Evolutionary conservation across 805 yeast genomes (phyloP).

Genomic region (Nakazawaea holstii): DNA sequence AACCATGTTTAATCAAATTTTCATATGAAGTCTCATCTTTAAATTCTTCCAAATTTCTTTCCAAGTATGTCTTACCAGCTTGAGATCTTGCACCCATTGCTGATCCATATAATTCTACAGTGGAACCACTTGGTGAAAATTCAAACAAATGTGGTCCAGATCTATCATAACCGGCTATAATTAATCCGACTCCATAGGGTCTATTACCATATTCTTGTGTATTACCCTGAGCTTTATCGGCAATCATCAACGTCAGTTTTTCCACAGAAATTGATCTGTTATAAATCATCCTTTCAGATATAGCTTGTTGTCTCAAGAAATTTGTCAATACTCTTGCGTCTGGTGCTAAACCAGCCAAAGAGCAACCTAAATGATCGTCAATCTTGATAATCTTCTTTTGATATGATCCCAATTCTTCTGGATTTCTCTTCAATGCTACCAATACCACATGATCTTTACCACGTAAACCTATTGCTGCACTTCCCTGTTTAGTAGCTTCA

Average conservation of each 20-base stretch:
- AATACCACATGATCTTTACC: slow-evolving; percentile 84
- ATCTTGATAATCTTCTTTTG: slow-evolving; percentile 90
- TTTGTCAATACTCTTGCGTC: slow-evolving; percentile 94
- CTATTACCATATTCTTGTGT: slow-evolving; percentile 95
- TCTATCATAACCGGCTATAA: slow-evolving; percentile 87
- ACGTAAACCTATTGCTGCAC: slow-evolving; percentile 92
- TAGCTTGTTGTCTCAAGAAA: slow-evolving; percentile 84
- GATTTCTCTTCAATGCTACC: slow-evolving; percentile 92
- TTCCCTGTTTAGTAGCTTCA: slow-evolving; percentile 96
- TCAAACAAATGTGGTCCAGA: slow-evolving; percentile 92
- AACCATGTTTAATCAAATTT: slow-evolving; percentile 77
- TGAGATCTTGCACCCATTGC: slow-evolving; percentile 99
- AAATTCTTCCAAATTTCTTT: slow-evolving; percentile 72
- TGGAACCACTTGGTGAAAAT: slow-evolving; percentile 94
- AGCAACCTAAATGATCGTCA: slow-evolving; percentile 92
- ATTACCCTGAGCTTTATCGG: slow-evolving; percentile 95
- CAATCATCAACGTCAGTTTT: slow-evolving; percentile 78
- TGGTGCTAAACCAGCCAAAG: slow-evolving; percentile 96
- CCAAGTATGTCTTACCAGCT: slow-evolving; percentile 95
- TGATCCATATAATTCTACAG: slow-evolving; percentile 84
- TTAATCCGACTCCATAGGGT: slow-evolving; percentile 96
- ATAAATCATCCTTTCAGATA: slow-evolving; percentile 78
- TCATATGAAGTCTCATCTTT: slow-evolving; percentile 55
- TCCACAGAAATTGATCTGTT: slow-evolving; percentile 80
- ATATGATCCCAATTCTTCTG: slow-evolving; percentile 95